These are phyloP conservation scores for Colletotrichum lentis DNA, from an alignment of 2,329 filamentous ascomycete genomes.

Conservation along the genomic window DNA sequence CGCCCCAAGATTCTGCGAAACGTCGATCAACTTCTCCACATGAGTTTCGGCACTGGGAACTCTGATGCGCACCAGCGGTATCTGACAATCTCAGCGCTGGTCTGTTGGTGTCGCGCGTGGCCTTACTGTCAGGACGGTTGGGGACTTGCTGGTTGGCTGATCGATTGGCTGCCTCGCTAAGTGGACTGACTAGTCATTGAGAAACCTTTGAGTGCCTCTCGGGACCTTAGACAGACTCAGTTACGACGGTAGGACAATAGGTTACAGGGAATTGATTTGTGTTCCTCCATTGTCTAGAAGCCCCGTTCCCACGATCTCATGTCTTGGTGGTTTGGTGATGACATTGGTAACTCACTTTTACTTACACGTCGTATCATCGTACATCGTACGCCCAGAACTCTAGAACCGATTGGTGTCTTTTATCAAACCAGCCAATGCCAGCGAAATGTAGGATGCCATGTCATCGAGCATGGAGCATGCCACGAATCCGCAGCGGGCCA, in stretches of 20 bases:
- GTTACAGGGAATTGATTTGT: not conserved
- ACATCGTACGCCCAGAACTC: not conserved
- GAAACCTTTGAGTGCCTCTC: not conserved
- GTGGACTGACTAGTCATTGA: not conserved
- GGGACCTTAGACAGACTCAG: slow-evolving; percentile 2
- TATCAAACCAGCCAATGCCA: slow-evolving; percentile 24
- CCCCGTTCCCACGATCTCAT: no score
- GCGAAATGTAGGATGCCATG: slow-evolving; percentile 29
- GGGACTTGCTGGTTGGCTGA: not conserved
- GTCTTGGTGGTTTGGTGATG: not conserved
- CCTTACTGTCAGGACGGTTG: not conserved
- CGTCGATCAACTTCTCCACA: slow-evolving; percentile 35
- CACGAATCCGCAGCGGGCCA: slow-evolving; percentile 12
- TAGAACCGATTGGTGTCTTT: slow-evolving; percentile 5
- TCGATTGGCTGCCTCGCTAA: not conserved
- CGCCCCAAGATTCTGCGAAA: slow-evolving; percentile 28
- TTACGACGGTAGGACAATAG: not conserved
- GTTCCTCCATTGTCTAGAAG: not conserved
- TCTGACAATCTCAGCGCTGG: not conserved
- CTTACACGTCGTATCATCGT: no score
- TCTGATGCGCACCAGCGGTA: not conserved
- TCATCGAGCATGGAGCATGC: slow-evolving; percentile 25
- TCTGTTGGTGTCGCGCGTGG: not conserved
- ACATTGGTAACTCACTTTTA: no score
- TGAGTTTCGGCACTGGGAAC: slow-evolving; percentile 27